Percentiles rank a stretch among this genome's conserved stretches.
Evolutionary conservation across 192 early-diverging fungal species (phyloP).

Genomic region (Coemansia sp.): DNA sequence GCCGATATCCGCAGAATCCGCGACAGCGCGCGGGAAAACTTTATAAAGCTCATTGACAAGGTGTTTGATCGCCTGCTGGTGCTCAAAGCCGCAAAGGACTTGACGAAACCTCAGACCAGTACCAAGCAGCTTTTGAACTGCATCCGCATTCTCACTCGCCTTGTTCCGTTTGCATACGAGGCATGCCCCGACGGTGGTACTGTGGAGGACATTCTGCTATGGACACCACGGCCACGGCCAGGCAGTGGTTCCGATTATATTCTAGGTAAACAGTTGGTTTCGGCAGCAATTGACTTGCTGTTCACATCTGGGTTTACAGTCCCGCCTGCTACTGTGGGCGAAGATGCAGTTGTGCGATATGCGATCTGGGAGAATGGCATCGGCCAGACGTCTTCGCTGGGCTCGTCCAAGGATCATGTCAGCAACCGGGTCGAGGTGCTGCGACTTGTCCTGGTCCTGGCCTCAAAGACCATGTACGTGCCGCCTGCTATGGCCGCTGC

Average conservation of each 20-base stretch:
- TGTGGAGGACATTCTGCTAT: slow-evolving; percentile 47
- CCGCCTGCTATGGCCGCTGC: slow-evolving; percentile 39
- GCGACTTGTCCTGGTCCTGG: slow-evolving; percentile 73
- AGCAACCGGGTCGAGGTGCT: slow-evolving; percentile 75
- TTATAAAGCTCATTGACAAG: slow-evolving; percentile 75
- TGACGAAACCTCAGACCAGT: slow-evolving; percentile 56
- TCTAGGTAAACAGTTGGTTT: slow-evolving; percentile 60
- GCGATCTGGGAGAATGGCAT: slow-evolving; percentile 81
- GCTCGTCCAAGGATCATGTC: slow-evolving; percentile 68
- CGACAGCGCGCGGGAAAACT: slow-evolving; percentile 74
- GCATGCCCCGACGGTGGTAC: slow-evolving; percentile 24
- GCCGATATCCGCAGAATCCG: slow-evolving; percentile 81
- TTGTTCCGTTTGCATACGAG: slow-evolving; percentile 88
- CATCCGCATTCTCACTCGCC: slow-evolving; percentile 76
- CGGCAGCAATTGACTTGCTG: slow-evolving; percentile 58
- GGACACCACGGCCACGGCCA: slow-evolving; percentile 47
- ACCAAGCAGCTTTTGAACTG: slow-evolving; percentile 76
- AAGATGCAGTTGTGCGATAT: slow-evolving; percentile 59
- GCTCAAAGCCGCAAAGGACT: slow-evolving; percentile 57
- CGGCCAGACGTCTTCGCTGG: slow-evolving; percentile 69
- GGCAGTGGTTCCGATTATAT: slow-evolving; percentile 45
- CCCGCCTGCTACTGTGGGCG: slow-evolving; percentile 56
- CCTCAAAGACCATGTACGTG: slow-evolving; percentile 82
- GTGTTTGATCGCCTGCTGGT: slow-evolving; percentile 63
- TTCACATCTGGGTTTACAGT: slow-evolving; percentile 74